Conservation (phyloP, 768 basidiomycete genomes). For the Termitomyces sp. region DNA sequence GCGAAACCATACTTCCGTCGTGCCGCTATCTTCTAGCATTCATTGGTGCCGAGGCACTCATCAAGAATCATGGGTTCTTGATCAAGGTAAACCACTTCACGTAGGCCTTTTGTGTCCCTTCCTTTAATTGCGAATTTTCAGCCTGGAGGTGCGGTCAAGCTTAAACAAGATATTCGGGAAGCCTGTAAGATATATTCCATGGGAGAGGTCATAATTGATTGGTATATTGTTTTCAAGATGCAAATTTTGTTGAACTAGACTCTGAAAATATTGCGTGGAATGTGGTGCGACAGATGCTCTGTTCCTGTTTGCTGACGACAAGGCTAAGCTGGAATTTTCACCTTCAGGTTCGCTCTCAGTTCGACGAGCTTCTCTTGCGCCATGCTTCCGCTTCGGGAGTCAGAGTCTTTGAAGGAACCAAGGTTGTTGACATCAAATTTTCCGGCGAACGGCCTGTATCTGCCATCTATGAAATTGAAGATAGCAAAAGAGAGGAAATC, state of each 20-base stretch:
- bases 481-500: constrained; percentile 31
- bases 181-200: constrained; percentile 37
- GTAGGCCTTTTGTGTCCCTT: constrained; percentile 9
- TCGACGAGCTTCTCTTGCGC: too few relatives aligned
- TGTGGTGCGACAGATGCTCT: constrained; percentile 32
- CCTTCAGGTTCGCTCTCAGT: constrained; percentile 34
- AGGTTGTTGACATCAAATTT: constrained; percentile 41
- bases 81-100: constrained; percentile 17
- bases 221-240: constrained; percentile 27
- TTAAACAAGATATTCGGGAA: constrained; percentile 48
- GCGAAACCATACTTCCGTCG: constrained; percentile 29
- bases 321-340: background rate
- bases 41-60: constrained; percentile 23
- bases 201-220: too few relatives aligned
- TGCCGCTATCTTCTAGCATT: constrained; percentile 26
- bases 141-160: constrained; percentile 59
- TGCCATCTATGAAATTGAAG: background rate
- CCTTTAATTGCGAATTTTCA: constrained; percentile 15
- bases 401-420: constrained; percentile 40
- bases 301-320: background rate
- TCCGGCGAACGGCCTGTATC: constrained; percentile 14
- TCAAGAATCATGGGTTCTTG: constrained; percentile 25
- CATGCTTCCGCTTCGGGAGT: constrained; percentile 29
- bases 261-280: constrained; percentile 52
- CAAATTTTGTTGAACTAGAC: constrained; percentile 50